Evolutionary conservation across 169 alveolate genomes (phyloP).

Genomic region (Theileria parva): DNA sequence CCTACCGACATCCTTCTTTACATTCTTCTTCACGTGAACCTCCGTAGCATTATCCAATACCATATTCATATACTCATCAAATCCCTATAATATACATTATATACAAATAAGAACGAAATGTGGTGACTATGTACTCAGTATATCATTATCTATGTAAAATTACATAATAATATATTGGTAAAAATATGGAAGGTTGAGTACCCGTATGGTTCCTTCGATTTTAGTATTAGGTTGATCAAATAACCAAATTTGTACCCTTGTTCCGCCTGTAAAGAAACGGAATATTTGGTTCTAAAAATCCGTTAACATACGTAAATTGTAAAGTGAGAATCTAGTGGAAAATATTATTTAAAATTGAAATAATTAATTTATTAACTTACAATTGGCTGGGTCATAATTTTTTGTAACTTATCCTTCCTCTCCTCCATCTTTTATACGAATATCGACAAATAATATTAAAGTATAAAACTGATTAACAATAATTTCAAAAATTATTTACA

Average conservation of each 20-base stretch:
- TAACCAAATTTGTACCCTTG: slow-evolving; percentile 93
- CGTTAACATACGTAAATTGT: not conserved
- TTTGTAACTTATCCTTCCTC: slow-evolving; percentile 79
- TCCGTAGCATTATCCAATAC: slow-evolving; percentile 93
- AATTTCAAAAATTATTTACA: not conserved
- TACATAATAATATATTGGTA: not conserved
- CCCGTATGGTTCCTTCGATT: slow-evolving; percentile 90
- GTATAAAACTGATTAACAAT: not conserved
- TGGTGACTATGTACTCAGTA: not conserved
- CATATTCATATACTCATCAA: slow-evolving; percentile 95
- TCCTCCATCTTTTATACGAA: slow-evolving; percentile 63
- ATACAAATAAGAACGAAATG: not conserved
- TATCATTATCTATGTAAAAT: not conserved
- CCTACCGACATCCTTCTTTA: slow-evolving; percentile 85
- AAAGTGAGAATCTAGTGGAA: not conserved
- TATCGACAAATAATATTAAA: too few species aligned
- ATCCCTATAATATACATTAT: slow-evolving; percentile 81
- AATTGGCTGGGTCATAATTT: slow-evolving; percentile 90
- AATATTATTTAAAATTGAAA: not conserved
- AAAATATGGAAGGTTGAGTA: slow-evolving; percentile 33
- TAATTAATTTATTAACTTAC: slow-evolving; percentile 57
- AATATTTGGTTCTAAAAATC: slow-evolving; percentile 86
- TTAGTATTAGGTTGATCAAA: slow-evolving; percentile 87
- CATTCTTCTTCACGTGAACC: slow-evolving; percentile 84
- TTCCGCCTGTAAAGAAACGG: slow-evolving; percentile 88